Base-by-base conservation (phyloP, 2,329 filamentous ascomycete genomes). In the Orbilia ellipsospora region DNA sequence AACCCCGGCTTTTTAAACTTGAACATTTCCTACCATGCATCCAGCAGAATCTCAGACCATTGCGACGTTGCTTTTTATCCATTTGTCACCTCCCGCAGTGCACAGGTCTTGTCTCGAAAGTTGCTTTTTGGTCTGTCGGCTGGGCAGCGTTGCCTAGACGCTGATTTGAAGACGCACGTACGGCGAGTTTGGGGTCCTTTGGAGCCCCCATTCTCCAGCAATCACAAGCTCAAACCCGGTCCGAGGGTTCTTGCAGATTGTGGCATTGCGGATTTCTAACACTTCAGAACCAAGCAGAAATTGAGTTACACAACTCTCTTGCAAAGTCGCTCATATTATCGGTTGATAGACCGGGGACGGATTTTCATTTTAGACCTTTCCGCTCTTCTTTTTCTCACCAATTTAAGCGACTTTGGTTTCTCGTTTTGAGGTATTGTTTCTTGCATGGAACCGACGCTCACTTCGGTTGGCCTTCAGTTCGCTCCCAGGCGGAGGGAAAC, bases 91-190 rank as follows among this genome's bases (percentile, higher is more conserved):
- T 57, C 26, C 65, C 51, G 65, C 65, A 56, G 65, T 57, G 60
- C 66, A 42, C 50, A 51, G 56, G 65, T 52, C 36, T 42, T 70
- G 66, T 61, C 69, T 61, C 7, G 28, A 18, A 61, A 66, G 50
- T 73, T 73, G 62, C 62, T 73, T 73, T 73, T 73, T 73, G 55
- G 55, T 28, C 42, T 12, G 44, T 44, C 26, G 52, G 48, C 28
- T 54, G 54, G 54, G 68, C 67, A 61, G 60, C 68, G 61, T 60
- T 66, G 68, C 62, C 69, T 73, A 73, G 52, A 26, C 50, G 69
- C 48, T 45, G 60, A 54, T 62, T 44, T 55, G 23, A 18, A 40
- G 54, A 52, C 52, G 59, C 59, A 48, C 42, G 48, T 52, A 73
- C 69, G 62, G 69, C 69, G 56, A 73, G 55, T 67, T 73, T 62